These are phyloP conservation scores for Purpureocillium takamizusanense DNA, from an alignment of 2,329 filamentous ascomycete species.

Conservation along the genomic window DNA sequence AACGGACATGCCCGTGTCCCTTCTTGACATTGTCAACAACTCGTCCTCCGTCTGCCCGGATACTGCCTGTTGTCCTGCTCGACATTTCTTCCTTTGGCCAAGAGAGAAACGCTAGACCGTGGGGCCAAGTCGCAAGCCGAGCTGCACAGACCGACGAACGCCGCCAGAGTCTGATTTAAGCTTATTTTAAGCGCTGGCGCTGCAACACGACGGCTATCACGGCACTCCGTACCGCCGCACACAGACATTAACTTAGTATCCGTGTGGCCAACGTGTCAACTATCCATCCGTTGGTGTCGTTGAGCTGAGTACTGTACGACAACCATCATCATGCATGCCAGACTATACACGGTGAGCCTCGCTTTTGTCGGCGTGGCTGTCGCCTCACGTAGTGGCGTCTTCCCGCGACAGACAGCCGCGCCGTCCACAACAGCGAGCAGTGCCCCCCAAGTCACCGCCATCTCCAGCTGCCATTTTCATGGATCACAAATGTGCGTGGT, in stretches of 20 bases:
- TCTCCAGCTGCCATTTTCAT: constrained; percentile 33
- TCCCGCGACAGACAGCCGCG: constrained; percentile 21
- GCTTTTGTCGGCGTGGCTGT: constrained; percentile 10
- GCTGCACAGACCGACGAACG: too few species aligned
- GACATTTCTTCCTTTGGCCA: too few species aligned
- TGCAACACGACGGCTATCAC: not conserved
- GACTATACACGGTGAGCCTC: constrained; percentile 2
- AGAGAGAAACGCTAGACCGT: too few species aligned
- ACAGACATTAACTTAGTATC: too few species aligned
- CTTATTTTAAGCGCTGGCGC: too few species aligned
- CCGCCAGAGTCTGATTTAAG: too few species aligned
- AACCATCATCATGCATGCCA: not conserved
- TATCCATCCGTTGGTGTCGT: not conserved
- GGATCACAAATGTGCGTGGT: constrained; percentile 26
- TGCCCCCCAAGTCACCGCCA: constrained; percentile 21
- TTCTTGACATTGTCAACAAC: too few species aligned
- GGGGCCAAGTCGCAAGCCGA: too few species aligned
- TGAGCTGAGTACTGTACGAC: not conserved
- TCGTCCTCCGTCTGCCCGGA: too few species aligned
- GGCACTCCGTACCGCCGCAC: not conserved
- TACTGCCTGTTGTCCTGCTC: too few species aligned
- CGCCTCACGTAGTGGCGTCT: constrained; percentile 11
- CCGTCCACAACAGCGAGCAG: constrained; percentile 13
- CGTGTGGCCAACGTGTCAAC: too few species aligned
- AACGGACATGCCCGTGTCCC: too few species aligned